A percentile compares a stretch with the other conserved stretches of the same genome.
Conservation (phyloP, 768 basidiomycete species). For the Butyriboletus loyo region DNA sequence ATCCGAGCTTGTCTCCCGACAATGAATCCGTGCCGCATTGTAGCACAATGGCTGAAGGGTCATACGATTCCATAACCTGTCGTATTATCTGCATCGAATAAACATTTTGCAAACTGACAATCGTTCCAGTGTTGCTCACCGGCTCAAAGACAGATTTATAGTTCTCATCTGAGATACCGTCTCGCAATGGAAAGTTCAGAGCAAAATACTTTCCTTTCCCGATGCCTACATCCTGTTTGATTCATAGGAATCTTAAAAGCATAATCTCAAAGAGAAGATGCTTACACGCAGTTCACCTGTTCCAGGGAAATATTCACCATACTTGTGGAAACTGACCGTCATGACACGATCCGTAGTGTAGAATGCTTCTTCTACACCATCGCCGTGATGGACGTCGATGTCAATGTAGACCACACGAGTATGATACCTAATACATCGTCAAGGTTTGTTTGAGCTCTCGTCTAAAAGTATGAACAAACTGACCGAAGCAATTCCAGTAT, state of each 20-base stretch:
- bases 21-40: conserved; percentile 98
- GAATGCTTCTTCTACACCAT: conserved; percentile 99
- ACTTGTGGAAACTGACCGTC: conserved; percentile 98
- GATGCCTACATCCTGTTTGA: conserved; percentile 79
- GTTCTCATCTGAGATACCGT: conserved; percentile 93
- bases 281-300: conserved; percentile 92
- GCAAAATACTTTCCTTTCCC: conserved; percentile 93
- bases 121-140: conserved; percentile 43
- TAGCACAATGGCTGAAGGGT: conserved; percentile 91
- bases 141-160: conserved; percentile 96
- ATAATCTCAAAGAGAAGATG: conserved; percentile 3
- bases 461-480: conserved; percentile 9
- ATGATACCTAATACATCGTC: conserved; percentile 63
- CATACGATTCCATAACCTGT: conserved; percentile 92
- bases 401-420: conserved; percentile 95
- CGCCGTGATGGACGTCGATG: conserved; percentile 98
- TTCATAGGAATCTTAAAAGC: conserved; percentile 8
- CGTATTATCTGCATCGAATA: conserved; percentile 68
- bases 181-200: conserved; percentile 90
- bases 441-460: not conserved
- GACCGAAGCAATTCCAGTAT: conserved; percentile 91
- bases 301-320: conserved; percentile 98
- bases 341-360: conserved; percentile 99
- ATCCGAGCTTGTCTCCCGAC: conserved; percentile 93
- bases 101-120: not conserved